Base-by-base conservation (phyloP, 768 basidiomycete species). In the Leccinum fibrillosum region DNA sequence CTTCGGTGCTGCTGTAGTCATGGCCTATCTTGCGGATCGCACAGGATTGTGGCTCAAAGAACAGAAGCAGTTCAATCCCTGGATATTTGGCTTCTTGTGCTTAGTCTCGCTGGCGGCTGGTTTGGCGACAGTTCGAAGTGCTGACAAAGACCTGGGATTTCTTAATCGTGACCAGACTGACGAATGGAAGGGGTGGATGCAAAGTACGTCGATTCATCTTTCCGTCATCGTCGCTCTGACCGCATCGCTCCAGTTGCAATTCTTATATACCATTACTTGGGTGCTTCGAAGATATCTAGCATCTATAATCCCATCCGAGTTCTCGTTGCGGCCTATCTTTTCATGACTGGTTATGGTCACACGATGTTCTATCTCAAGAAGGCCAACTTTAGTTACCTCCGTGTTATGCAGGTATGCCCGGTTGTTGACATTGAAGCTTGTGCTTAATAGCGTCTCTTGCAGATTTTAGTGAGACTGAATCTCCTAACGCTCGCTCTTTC, bases 181-280 rank as follows among this genome's bases (percentile, higher is more conserved):
- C 63, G 94, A 97, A 74, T 97, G 94, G 94, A 96, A 96, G 72
- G 94, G 94, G 3, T 97, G 94, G 94, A 97, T 97, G 94, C 94
- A 97, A 78, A 80, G 92, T 92, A 66, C 56, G 88, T 72, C 6
- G 19, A 26, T 52, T 47, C 35, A 45, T 30, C 52, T 12, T 25
- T 50, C 5, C 42, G n/a, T 11, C 34, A 52, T 50, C 26, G 17
- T 21, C 28, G 19, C 5, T 39, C 50, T 55, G 37, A 58, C n/a
- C 56, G 49, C 54, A 49, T 59, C 11, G 13, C 49, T 51, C 12
- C 49, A 94, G 92, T 94, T 65, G 85, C 81, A 17, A 92, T 97
- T 62, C 81, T 97, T n/a, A 85, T 94, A 65, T 96, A 97, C 68
- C 94, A 96, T 73, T 94, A 94, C 72, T 74, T 88, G 44, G 90